These are phyloP conservation scores for Adansonia rubrostipa DNA, from an alignment of 441 rosid genomes.

Conservation along the genomic window DNA sequence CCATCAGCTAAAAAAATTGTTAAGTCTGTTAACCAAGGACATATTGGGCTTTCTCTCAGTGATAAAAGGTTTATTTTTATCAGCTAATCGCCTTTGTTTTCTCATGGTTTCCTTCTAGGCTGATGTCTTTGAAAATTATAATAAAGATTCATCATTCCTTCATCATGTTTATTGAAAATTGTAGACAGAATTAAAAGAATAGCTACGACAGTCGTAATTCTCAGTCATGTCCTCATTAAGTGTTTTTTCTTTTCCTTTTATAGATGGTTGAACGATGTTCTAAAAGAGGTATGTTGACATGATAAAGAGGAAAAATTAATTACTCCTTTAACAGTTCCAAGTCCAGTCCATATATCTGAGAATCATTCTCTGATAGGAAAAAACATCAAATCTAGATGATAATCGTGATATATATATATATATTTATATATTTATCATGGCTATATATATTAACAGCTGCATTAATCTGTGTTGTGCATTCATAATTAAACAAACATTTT, in stretches of 20 bases:
- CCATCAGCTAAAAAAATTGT: not conserved
- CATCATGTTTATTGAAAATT: not conserved
- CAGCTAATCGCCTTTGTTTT: not conserved
- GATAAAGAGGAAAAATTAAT: not conserved
- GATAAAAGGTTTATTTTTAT: not conserved
- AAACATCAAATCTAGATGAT: not conserved
- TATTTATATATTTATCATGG: not conserved
- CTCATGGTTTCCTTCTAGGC: not conserved
- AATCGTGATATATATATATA: not conserved
- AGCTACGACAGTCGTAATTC: not conserved
- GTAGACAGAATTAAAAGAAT: not conserved
- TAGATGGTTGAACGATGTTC: not conserved
- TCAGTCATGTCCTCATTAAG: not conserved
- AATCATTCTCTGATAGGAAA: not conserved
- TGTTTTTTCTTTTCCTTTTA: not conserved
- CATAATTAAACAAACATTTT: not conserved
- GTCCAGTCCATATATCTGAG: not conserved
- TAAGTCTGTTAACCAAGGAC: not conserved
- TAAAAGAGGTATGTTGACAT: not conserved
- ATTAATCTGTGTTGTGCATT: not conserved
- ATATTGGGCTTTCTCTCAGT: not conserved
- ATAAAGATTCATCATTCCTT: not conserved
- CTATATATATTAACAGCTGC: not conserved
- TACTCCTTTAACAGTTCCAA: not conserved
- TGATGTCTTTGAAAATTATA: not conserved